Percentiles rank a stretch among this genome's conserved stretches.
These are phyloP conservation scores for Lactifluus pinguis DNA, from an alignment of 768 basidiomycete genomes.

Conservation along the genomic window DNA sequence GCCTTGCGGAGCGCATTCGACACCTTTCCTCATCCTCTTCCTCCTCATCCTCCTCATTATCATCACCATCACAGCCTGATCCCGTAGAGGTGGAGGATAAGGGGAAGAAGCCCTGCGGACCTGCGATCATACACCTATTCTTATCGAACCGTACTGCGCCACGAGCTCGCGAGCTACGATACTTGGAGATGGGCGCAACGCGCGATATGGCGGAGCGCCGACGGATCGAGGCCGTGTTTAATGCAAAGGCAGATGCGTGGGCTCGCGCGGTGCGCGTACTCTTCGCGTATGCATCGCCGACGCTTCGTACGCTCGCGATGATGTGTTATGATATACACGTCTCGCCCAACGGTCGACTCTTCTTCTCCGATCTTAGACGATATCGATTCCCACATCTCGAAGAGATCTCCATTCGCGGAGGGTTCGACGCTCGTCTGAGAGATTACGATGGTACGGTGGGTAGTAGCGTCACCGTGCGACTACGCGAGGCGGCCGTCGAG, in stretches of 20 bases:
- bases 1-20: constrained; percentile 21
- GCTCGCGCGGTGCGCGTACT: constrained; percentile 10
- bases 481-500: background rate
- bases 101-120: background rate
- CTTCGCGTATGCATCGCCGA: constrained; percentile 15
- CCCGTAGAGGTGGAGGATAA: background rate
- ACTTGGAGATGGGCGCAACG: constrained; percentile 8
- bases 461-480: background rate
- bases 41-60: too few relatives aligned
- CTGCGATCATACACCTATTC: constrained; percentile 12
- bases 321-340: constrained; percentile 19
- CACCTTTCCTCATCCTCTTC: background rate
- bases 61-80: background rate
- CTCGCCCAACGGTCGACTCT: constrained; percentile 14
- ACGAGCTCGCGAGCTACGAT: constrained; percentile 12
- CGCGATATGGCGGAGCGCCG: constrained; percentile 13
- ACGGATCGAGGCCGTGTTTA: constrained; percentile 7
- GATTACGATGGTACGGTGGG: background rate
- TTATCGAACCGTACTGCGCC: constrained; percentile 11
- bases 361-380: constrained; percentile 16
- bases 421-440: constrained; percentile 16
- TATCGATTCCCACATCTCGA: constrained; percentile 10
- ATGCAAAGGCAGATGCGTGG: constrained; percentile 16
- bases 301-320: constrained; percentile 17
- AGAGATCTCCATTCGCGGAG: constrained; percentile 18